Evolutionary conservation across 108 stramenopile species (phyloP).

Genomic region (Skeletonema potamos): DNA sequence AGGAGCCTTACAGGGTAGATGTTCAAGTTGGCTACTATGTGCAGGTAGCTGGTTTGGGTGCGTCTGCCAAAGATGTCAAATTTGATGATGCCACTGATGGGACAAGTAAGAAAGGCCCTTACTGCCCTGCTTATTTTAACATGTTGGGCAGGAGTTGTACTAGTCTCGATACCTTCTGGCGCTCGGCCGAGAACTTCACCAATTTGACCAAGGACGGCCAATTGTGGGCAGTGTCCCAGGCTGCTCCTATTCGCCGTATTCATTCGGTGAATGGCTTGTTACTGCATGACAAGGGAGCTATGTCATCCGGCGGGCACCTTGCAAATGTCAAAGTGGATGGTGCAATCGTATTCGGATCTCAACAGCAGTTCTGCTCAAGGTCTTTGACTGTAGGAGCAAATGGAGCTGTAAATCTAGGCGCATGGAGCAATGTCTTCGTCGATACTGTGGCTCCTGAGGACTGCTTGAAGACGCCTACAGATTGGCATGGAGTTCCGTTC

Average conservation of each 20-base stretch:
- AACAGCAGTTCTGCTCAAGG: constrained; percentile 75
- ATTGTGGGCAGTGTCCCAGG: constrained; percentile 81
- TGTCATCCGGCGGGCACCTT: constrained; percentile 67
- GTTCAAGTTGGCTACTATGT: not conserved
- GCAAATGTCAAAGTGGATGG: constrained; percentile 68
- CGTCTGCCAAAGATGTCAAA: not conserved
- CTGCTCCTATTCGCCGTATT: constrained; percentile 76
- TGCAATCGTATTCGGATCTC: constrained; percentile 46
- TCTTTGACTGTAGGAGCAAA: constrained; percentile 37
- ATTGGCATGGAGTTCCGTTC: not conserved
- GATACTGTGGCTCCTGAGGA: constrained; percentile 39
- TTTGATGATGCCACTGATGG: not conserved
- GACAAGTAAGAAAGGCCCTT: not conserved
- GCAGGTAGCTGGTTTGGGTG: not conserved
- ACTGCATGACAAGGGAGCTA: constrained; percentile 51
- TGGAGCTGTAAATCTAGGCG: constrained; percentile 46
- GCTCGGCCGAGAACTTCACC: constrained; percentile 73
- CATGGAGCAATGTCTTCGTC: constrained; percentile 69
- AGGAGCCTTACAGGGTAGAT: not conserved
- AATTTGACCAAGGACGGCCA: constrained; percentile 34
- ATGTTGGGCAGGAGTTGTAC: constrained; percentile 30
- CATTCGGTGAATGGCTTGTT: constrained; percentile 49
- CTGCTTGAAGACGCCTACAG: not conserved
- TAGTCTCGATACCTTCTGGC: constrained; percentile 79
- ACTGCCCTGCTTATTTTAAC: not conserved